phyloP scores from a whole-genome alignment of 140 eudicot species.

The Cichorium intybus region DNA sequence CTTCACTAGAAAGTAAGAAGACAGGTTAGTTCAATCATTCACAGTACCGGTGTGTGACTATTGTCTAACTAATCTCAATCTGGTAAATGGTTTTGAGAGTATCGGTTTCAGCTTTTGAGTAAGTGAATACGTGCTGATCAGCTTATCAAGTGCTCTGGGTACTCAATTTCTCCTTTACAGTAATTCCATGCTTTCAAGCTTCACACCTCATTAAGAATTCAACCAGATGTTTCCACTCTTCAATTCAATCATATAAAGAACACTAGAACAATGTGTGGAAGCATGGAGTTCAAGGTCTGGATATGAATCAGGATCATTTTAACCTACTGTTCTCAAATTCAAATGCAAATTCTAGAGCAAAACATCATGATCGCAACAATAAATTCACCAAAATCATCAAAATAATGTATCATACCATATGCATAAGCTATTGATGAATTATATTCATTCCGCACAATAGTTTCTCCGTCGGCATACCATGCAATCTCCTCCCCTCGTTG shows the following conservation, averaged over 20 bases:
- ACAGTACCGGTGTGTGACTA: constrained; percentile 1
- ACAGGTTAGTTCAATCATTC: not conserved
- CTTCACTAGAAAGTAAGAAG: not conserved
- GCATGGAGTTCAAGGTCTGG: not conserved
- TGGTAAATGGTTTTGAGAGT: not conserved
- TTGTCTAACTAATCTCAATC: not conserved
- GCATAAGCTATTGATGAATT: constrained; percentile 78
- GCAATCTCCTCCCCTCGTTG: constrained; percentile 90
- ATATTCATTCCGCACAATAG: constrained; percentile 67
- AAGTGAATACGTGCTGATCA: not conserved
- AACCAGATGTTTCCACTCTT: too few species aligned
- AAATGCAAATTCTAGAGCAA: not conserved
- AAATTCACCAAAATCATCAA: not conserved
- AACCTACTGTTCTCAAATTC: not conserved
- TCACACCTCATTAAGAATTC: too few species aligned
- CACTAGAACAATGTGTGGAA: too few species aligned
- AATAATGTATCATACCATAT: constrained; percentile 47
- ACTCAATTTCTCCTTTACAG: not conserved
- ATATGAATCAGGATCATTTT: not conserved
- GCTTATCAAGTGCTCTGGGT: not conserved
- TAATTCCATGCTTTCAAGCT: too few species aligned
- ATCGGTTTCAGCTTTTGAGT: not conserved
- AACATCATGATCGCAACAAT: not conserved
- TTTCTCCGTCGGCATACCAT: constrained; percentile 93
- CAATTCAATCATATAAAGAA: too few species aligned